Evolutionary conservation across 129 eudicot species (phyloP).

Genomic region (Helianthus annuus): DNA sequence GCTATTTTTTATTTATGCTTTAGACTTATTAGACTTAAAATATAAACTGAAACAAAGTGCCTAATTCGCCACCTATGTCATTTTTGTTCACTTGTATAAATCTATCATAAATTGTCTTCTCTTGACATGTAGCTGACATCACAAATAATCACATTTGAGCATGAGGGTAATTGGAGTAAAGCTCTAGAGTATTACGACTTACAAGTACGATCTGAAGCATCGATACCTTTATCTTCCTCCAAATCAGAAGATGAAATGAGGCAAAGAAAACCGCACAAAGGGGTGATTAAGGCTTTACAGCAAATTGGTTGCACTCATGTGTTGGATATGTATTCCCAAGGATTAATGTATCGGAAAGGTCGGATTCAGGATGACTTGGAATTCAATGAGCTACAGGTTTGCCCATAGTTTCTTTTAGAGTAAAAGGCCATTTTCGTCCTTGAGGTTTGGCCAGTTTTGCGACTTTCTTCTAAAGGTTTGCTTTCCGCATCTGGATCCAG

Average conservation of each 20-base stretch:
- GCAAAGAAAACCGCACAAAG: constrained; percentile 77
- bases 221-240: constrained; percentile 31
- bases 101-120: constrained; percentile 9
- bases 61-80: neutral
- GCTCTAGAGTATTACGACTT: constrained; percentile 96
- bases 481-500: no score
- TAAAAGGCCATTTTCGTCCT: neutral
- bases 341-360: constrained; percentile 70
- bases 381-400: constrained; percentile 93
- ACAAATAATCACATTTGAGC: constrained; percentile 90
- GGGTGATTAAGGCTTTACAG: constrained; percentile 87
- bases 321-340: constrained; percentile 90
- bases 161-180: constrained; percentile 98
- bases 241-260: constrained; percentile 46
- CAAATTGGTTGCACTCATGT: constrained; percentile 93
- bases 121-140: constrained; percentile 65
- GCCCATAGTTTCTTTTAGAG: neutral
- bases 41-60: neutral
- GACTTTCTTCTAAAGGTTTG: no score
- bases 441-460: no score
- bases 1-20: constrained; percentile 4
- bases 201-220: constrained; percentile 68
- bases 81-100: neutral
- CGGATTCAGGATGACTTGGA: constrained; percentile 81
- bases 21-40: neutral